Conservation (phyloP, 2,329 filamentous ascomycete genomes). For the Kalaharituber pfeilii region DNA sequence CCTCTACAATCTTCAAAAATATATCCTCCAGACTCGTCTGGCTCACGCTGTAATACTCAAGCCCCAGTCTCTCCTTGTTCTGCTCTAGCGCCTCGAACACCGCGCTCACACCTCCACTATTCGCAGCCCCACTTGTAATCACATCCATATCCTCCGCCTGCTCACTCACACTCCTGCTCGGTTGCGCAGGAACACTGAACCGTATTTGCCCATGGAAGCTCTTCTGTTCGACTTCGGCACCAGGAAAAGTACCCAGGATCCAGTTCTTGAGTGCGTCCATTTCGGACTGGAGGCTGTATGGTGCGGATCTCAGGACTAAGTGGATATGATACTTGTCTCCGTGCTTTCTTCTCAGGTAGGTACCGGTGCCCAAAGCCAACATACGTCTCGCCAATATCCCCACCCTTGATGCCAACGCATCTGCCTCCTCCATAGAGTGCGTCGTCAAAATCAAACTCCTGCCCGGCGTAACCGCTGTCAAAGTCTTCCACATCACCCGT, state of each 20-base stretch:
- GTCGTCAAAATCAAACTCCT: conserved; percentile 78
- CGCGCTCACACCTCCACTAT: conserved; percentile 17
- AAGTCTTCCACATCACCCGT: conserved; percentile 79
- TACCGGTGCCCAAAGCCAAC: conserved; percentile 64
- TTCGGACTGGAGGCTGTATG: conserved; percentile 50
- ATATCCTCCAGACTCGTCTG: conserved; percentile 83
- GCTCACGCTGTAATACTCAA: conserved; percentile 74
- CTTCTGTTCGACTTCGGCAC: conserved; percentile 51
- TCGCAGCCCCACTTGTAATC: conserved; percentile 10
- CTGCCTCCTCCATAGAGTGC: conserved; percentile 89
- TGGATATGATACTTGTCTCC: conserved; percentile 70
- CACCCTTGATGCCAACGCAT: conserved; percentile 64
- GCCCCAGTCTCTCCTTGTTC: conserved; percentile 47
- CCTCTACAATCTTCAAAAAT: conserved; percentile 67
- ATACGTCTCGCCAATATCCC: conserved; percentile 76
- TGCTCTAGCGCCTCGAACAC: conserved; percentile 36
- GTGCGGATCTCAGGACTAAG: conserved; percentile 56
- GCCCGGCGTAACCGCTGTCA: conserved; percentile 54
- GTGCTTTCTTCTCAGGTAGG: conserved; percentile 53
- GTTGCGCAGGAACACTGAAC: conserved; percentile 51
- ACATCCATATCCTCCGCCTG: conserved; percentile 12
- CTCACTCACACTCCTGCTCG: conserved; percentile 15
- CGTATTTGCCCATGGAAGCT: conserved; percentile 73
- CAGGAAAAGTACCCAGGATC: conserved; percentile 44
- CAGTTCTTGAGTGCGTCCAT: conserved; percentile 50